Evolutionary conservation across 495 filamentous ascomycete species (phyloP).

Genomic region (Penicillium ucsense): DNA sequence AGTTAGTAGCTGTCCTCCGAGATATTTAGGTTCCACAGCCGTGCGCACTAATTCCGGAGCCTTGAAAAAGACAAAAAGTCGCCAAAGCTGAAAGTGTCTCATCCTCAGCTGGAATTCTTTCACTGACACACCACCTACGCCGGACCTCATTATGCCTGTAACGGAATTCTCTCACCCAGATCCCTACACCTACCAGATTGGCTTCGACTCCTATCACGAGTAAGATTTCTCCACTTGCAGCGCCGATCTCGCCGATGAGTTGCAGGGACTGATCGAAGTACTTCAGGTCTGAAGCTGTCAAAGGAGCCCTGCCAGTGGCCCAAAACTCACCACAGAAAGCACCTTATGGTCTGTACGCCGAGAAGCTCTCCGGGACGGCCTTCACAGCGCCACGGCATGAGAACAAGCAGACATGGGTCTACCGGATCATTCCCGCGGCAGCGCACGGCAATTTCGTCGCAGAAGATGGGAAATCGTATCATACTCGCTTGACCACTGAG

Average conservation of each 20-base stretch:
- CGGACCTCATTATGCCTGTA: slow-evolving; percentile 37
- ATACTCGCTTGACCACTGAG: slow-evolving; percentile 40
- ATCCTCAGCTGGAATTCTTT: too few relatives aligned
- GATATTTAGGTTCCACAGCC: too few relatives aligned
- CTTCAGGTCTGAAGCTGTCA: slow-evolving; percentile 39
- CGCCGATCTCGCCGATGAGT: too few relatives aligned
- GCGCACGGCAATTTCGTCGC: slow-evolving; percentile 66
- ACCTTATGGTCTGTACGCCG: slow-evolving; percentile 74
- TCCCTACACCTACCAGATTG: slow-evolving; percentile 49
- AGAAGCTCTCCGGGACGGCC: slow-evolving; percentile 89
- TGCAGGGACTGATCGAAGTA: too few relatives aligned
- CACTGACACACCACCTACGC: too few relatives aligned
- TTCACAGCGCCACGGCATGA: slow-evolving; percentile 86
- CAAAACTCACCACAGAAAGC: slow-evolving; percentile 86
- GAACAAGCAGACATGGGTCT: slow-evolving; percentile 92
- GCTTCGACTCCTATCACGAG: slow-evolving; percentile 53
- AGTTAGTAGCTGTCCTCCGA: too few relatives aligned
- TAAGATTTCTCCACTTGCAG: slow-evolving; percentile 13
- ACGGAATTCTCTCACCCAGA: slow-evolving; percentile 45
- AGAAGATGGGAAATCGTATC: slow-evolving; percentile 43
- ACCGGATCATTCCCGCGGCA: slow-evolving; percentile 77
- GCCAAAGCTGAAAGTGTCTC: neutral
- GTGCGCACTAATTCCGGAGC: too few relatives aligned
- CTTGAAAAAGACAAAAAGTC: neutral
- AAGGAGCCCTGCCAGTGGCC: slow-evolving; percentile 53